These are phyloP conservation scores for Tuber magnatum DNA, from an alignment of 495 filamentous ascomycete species.

Conservation along the genomic window DNA sequence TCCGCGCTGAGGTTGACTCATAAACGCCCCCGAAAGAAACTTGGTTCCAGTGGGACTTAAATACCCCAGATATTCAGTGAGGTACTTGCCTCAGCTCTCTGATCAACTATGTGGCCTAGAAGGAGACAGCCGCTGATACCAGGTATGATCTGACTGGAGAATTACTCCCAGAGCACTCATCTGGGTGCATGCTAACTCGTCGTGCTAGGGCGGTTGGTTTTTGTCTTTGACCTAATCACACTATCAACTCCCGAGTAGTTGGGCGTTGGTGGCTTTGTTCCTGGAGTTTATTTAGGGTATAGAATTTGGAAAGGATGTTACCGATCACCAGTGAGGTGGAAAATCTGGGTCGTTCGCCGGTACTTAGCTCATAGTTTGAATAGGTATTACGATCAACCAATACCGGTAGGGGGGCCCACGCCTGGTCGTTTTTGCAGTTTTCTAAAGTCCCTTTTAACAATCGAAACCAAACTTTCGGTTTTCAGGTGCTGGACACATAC, in stretches of 20 bases:
- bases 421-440: not conserved
- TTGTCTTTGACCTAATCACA: conserved; percentile 36
- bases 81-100: conserved; percentile 7
- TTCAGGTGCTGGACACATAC: not conserved
- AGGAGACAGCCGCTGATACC: not conserved
- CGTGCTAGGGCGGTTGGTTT: not conserved
- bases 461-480: not conserved
- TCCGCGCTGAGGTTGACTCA: not conserved
- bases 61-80: conserved; percentile 11
- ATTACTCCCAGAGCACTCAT: not conserved
- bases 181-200: not conserved
- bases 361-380: not conserved
- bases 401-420: not conserved
- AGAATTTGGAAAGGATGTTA: not conserved
- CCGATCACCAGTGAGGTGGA: not conserved
- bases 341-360: not conserved
- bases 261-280: conserved; percentile 1
- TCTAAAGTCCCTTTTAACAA: not conserved
- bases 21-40: conserved; percentile 11
- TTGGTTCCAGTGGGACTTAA: conserved; percentile 11
- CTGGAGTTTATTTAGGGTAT: conserved; percentile 6
- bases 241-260: conserved; percentile 38
- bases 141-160: conserved; percentile 5
- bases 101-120: conserved; percentile 7
- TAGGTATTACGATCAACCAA: not conserved